Evolutionary conservation across 768 basidiomycete species (phyloP), one percentile per base, ranked within the genome.

Genomic region (Amanita inopinata): DNA sequence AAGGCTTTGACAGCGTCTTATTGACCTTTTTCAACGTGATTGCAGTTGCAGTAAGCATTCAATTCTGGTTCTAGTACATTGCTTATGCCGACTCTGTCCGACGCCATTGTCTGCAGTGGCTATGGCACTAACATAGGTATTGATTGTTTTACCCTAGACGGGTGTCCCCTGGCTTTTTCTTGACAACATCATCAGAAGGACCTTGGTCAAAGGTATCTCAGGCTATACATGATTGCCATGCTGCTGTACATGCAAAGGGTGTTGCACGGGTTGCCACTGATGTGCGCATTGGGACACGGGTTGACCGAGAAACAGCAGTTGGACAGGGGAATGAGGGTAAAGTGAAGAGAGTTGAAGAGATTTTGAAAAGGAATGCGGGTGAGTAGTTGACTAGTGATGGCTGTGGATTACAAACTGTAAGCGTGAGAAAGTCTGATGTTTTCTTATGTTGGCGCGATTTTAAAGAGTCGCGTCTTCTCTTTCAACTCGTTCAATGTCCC

Each of bases 61-160:
- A 28, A 18, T 39, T 50, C 24, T 7, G 37, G 5, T 33, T 20
- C 19, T 2, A 20, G 11, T 5, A 15, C 17, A 36, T 3, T 22
- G 14, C 23, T 42, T 9, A 36, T 36, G n/a, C 23, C 33, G 34
- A 34, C 10, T 28, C 28, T 24, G 25, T 15, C 37, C n/a, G n/a
- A n/a, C n/a, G n/a, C n/a, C n/a, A n/a, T 33, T 37, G 32, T 30
- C 38, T 33, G 8, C 47, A 90, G 89, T 53, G 89, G 88, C 4
- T 96, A 93, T 54, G 92, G 92, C 15, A 96, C 93, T 1, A 94
- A 94, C 56, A 53, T 94, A 30, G 89, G 86, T 73, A 50, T n/a
- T n/a, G 33, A 63, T 54, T 14, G 40, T 4, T 30, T 27, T 11
- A 11, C 14, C 32, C 28, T 17, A 15, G 36, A 12, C 32, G 41